phyloP scores from a whole-genome alignment of 2,329 filamentous ascomycete genomes.

The Aspergillus proliferans region DNA sequence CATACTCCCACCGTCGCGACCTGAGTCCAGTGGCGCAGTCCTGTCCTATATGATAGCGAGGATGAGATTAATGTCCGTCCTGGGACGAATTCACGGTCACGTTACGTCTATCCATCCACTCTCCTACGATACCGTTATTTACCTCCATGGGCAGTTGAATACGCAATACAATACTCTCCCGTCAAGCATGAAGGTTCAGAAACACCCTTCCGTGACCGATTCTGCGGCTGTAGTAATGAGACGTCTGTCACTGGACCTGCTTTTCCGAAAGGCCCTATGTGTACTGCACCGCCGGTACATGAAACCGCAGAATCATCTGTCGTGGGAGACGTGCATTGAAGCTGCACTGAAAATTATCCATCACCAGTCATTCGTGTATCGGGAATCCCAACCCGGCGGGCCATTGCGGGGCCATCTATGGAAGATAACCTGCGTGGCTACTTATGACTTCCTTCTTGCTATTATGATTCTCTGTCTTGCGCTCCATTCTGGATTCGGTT shows the following conservation, averaged over 20 bases:
- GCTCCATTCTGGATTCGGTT: constrained; percentile 18
- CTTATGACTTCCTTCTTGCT: constrained; percentile 38
- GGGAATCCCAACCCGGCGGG: constrained; percentile 36
- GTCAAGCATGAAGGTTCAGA: background rate
- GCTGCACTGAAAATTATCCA: constrained; percentile 40
- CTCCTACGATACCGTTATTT: constrained; percentile 12
- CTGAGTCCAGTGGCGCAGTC: constrained; percentile 13
- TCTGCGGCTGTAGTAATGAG: background rate
- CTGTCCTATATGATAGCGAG: constrained; percentile 16
- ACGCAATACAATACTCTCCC: background rate
- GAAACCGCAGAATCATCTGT: constrained; percentile 34
- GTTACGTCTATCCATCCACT: constrained; percentile 5
- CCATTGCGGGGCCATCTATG: constrained; percentile 37
- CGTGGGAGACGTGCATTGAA: constrained; percentile 40
- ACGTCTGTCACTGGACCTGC: background rate
- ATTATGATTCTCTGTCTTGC: constrained; percentile 45
- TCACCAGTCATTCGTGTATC: constrained; percentile 40
- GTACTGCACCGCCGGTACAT: constrained; percentile 5
- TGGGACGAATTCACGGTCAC: constrained; percentile 6
- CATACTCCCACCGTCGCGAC: constrained; percentile 22
- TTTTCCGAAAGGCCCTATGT: constrained; percentile 1
- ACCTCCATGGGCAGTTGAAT: constrained; percentile 16
- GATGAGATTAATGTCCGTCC: constrained; percentile 5
- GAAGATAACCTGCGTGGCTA: constrained; percentile 41
- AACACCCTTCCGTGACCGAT: background rate